phyloP scores from a whole-genome alignment of 352 stramenopile genomes.

The Peronosclerospora sorghi region DNA sequence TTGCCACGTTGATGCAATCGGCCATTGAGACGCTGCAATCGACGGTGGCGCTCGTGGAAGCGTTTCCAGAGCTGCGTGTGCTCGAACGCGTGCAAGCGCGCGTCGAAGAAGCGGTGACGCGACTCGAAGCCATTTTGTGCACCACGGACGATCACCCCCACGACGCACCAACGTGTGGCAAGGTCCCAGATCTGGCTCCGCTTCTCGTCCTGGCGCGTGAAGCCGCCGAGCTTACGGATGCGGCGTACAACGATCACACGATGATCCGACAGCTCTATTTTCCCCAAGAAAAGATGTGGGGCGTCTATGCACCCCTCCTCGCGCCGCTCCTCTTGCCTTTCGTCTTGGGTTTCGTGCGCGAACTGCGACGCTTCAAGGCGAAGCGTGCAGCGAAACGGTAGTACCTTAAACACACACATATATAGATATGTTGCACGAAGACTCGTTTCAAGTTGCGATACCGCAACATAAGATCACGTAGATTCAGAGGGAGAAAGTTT shows the following conservation, averaged over 20 bases:
- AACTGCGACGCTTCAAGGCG: constrained; percentile 36
- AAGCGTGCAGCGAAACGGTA: constrained; percentile 24
- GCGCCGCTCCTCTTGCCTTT: constrained; percentile 53
- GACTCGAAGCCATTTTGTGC: constrained; percentile 47
- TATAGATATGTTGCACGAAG: neutral
- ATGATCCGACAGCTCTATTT: constrained; percentile 71
- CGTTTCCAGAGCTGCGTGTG: constrained; percentile 67
- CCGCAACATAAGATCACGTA: neutral
- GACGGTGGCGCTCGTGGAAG: constrained; percentile 52
- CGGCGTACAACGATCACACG: constrained; percentile 55
- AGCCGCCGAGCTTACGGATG: constrained; percentile 35
- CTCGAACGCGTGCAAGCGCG: constrained; percentile 46
- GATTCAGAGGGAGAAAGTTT: too few relatives aligned
- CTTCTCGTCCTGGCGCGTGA: constrained; percentile 31
- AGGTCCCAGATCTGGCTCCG: constrained; percentile 13
- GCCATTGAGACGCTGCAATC: constrained; percentile 61
- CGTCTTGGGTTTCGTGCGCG: constrained; percentile 37
- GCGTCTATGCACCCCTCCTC: constrained; percentile 50
- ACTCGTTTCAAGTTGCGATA: too few relatives aligned
- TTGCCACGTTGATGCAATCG: constrained; percentile 42
- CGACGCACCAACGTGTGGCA: constrained; percentile 10
- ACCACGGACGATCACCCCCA: constrained; percentile 2
- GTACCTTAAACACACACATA: constrained; percentile 1
- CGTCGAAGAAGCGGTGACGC: constrained; percentile 34
- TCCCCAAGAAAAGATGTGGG: constrained; percentile 55